phyloP scores from a whole-genome alignment of 306 rosid genomes.

The Sechiopsis laciniata region DNA sequence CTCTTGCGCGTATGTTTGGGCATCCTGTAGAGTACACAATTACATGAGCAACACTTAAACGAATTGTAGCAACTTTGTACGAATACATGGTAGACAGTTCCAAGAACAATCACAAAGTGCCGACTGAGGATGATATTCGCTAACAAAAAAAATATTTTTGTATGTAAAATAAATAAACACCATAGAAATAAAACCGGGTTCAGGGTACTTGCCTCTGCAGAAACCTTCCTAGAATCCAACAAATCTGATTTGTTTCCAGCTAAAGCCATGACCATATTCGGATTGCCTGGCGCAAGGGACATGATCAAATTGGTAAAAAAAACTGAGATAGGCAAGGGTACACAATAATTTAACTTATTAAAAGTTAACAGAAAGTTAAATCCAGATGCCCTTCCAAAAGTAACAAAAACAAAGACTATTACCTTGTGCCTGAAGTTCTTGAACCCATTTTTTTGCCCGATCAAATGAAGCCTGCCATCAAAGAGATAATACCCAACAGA shows the following conservation, averaged over 20 bases:
- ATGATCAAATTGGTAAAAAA: background rate
- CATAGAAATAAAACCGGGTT: background rate
- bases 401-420: conserved; percentile 4
- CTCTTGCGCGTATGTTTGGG: conserved; percentile 55
- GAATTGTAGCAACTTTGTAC: background rate
- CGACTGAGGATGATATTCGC: background rate
- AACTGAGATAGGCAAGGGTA: background rate
- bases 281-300: conserved; percentile 34
- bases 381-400: background rate
- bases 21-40: conserved; percentile 35
- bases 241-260: conserved; percentile 60
- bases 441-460: conserved; percentile 56
- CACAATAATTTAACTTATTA: background rate
- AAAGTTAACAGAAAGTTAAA: background rate
- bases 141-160: background rate
- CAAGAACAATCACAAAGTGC: conserved; percentile 4
- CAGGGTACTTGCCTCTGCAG: conserved; percentile 42
- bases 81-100: background rate
- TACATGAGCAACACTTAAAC: conserved; percentile 16
- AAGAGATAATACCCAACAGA: background rate
- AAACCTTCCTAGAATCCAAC: conserved; percentile 45
- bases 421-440: conserved; percentile 58
- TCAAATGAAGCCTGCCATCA: conserved; percentile 45
- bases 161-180: background rate
- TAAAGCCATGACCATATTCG: conserved; percentile 60